Percentiles rank a stretch among this genome's conserved stretches.
Evolutionary conservation across 2,329 filamentous ascomycete species (phyloP).

Genomic region (Fusarium tjaetaba): DNA sequence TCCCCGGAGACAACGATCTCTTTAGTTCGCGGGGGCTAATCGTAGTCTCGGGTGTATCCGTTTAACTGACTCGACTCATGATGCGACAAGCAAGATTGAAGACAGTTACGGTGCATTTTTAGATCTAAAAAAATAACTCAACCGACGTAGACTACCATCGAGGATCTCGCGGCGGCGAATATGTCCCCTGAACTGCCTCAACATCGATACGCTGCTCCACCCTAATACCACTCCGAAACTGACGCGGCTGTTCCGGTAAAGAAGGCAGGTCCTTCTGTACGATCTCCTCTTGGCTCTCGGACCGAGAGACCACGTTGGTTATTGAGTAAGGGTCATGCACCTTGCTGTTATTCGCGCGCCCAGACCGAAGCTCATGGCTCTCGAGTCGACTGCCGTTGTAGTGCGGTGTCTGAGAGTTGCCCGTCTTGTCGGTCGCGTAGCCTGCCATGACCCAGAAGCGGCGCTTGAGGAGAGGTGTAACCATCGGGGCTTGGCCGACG

Average conservation of each 20-base stretch:
- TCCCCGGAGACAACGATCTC: background rate
- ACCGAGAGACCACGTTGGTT: background rate
- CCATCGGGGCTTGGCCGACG: slow-evolving; percentile 50
- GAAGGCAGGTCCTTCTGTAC: background rate
- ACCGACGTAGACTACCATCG: background rate
- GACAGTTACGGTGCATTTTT: background rate
- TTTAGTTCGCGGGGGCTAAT: background rate
- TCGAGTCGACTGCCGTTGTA: background rate
- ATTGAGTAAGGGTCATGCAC: background rate
- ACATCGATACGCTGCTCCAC: slow-evolving; percentile 16
- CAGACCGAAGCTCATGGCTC: slow-evolving; percentile 7
- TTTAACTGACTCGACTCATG: background rate
- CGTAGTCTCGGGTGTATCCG: background rate
- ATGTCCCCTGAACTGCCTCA: background rate
- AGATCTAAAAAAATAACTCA: background rate
- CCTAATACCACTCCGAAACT: background rate
- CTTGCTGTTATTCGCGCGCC: background rate
- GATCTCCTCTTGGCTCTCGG: slow-evolving; percentile 25
- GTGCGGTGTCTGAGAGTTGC: background rate
- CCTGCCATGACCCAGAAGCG: slow-evolving; percentile 38
- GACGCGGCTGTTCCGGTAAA: background rate
- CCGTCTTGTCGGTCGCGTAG: background rate
- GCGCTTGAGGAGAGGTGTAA: slow-evolving; percentile 43
- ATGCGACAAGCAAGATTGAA: background rate
- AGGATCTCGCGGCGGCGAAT: background rate